Conservation (phyloP, 768 basidiomycete genomes). For the Polyporus arcularius region DNA sequence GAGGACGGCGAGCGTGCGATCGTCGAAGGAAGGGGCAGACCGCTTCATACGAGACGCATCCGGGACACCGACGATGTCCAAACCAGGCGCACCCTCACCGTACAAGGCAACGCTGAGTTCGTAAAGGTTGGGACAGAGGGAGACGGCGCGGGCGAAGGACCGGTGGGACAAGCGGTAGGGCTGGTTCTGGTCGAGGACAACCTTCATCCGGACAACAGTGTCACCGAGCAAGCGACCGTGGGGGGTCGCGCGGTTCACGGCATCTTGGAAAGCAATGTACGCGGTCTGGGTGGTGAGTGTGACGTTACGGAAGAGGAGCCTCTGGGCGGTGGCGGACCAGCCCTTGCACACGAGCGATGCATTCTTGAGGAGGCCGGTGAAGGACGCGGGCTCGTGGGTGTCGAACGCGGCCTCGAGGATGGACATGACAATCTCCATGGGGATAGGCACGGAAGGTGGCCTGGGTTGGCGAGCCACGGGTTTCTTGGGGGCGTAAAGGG, state of each 20-base stretch:
- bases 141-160: conserved; percentile 60
- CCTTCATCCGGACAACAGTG: conserved; percentile 54
- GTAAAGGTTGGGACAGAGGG: conserved; percentile 58
- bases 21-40: conserved; percentile 25
- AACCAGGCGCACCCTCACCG: conserved; percentile 52
- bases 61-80: conserved; percentile 47
- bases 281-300: conserved; percentile 53
- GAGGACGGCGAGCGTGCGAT: conserved; percentile 51
- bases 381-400: conserved; percentile 36
- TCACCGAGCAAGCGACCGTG: conserved; percentile 54
- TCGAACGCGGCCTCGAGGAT: conserved; percentile 62
- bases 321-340: conserved; percentile 68
- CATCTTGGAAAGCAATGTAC: conserved; percentile 53
- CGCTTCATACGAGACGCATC: conserved; percentile 18
- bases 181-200: conserved; percentile 68
- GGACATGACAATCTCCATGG: conserved; percentile 62
- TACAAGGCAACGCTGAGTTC: conserved; percentile 60
- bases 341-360: conserved; percentile 66
- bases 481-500: conserved; percentile 26
- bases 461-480: conserved; percentile 21
- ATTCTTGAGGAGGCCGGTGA: conserved; percentile 46
- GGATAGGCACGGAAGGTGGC: conserved; percentile 37
- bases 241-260: conserved; percentile 47
- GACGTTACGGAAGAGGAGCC: conserved; percentile 61
- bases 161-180: conserved; percentile 55